A percentile compares a stretch with the other conserved stretches of the same genome.
Evolutionary conservation across 306 rosid genomes (phyloP).

Genomic region (cucumber (Cucumis sativus)): Cucumber_9930_V3 NC_026660.2:30899501-30900000

Average conservation of each 20-base stretch:
- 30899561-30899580: too few relatives aligned
- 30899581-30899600: too few relatives aligned
- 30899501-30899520: too few relatives aligned
- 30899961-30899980: constrained; percentile 52
- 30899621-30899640: too few relatives aligned
- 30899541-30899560: too few relatives aligned
- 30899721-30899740: neutral
- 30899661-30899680: neutral
- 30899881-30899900: neutral
- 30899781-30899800: neutral
- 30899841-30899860: neutral
- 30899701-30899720: neutral
- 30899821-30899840: neutral
- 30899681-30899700: neutral
- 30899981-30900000: constrained; percentile 69
- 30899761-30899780: neutral
- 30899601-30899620: too few relatives aligned
- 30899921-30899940: neutral
- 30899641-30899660: too few relatives aligned
- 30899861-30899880: neutral
- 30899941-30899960: constrained; percentile 45
- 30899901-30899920: neutral
- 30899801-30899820: neutral
- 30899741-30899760: neutral
- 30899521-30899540: too few relatives aligned